Evolutionary conservation across 2,329 filamentous ascomycete species (phyloP).

Genomic region (Ophiocordyceps camponoti-rufipedis): DNA sequence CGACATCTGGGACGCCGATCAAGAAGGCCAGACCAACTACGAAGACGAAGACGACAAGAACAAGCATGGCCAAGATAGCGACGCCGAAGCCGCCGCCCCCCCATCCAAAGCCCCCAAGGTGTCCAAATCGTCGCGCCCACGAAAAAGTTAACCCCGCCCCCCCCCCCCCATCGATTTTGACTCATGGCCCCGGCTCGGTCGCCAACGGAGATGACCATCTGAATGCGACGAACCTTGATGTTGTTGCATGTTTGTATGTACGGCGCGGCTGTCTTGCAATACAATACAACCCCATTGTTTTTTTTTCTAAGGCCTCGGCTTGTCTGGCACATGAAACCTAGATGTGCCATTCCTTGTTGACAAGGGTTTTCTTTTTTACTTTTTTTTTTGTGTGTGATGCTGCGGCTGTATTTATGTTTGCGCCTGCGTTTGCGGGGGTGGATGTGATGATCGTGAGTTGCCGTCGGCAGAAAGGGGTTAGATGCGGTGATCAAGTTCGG

Average conservation of each 20-base stretch:
- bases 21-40: slow-evolving; percentile 32
- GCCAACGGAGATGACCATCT: no score
- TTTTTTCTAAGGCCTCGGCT: background rate
- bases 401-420: background rate
- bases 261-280: no score
- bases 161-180: no score
- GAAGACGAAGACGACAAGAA: slow-evolving; percentile 35
- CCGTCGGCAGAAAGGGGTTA: no score
- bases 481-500: no score
- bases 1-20: slow-evolving; percentile 6
- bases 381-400: background rate
- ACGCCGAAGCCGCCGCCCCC: slow-evolving; percentile 27
- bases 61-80: slow-evolving; percentile 32
- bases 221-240: no score
- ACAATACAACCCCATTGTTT: no score
- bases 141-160: slow-evolving; percentile 8
- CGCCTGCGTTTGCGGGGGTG: no score
- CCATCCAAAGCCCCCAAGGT: slow-evolving; percentile 26
- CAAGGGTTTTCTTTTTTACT: no score
- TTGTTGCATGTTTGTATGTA: no score
- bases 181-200: background rate
- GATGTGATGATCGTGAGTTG: no score
- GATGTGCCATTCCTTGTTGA: background rate
- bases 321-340: background rate
- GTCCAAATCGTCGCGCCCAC: slow-evolving; percentile 15